phyloP scores from a whole-genome alignment of 1,284 basidiomycete genomes.

The Chalciporus sp. region DNA sequence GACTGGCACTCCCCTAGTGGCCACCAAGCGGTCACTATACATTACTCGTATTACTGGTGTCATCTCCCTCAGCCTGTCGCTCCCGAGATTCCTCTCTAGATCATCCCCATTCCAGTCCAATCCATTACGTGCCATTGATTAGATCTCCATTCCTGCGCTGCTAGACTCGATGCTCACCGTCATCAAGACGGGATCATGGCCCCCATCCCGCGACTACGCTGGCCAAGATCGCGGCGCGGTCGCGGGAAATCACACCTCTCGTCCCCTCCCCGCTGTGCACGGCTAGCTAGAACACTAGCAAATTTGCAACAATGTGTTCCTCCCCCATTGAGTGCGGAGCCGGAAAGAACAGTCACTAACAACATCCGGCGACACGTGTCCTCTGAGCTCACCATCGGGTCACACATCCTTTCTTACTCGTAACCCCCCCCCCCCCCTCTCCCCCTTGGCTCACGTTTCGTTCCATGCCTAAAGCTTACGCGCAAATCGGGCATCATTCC shows the following conservation, averaged over 20 bases:
- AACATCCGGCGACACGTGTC: slow-evolving; percentile 11
- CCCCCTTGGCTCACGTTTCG: slow-evolving; percentile 12
- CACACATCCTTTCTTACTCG: not conserved
- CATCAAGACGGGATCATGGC: slow-evolving; percentile 14
- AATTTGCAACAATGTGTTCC: not conserved
- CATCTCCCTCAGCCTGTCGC: slow-evolving; percentile 15
- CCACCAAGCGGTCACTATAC: not conserved
- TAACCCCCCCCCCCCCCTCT: not conserved
- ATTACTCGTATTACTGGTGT: not conserved
- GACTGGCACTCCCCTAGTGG: not conserved
- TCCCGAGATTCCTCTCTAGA: slow-evolving; percentile 27
- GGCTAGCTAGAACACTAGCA: not conserved
- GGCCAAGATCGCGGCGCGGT: slow-evolving; percentile 29
- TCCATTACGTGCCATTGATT: slow-evolving; percentile 10
- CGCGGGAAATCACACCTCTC: slow-evolving; percentile 22
- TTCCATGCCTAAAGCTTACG: slow-evolving; percentile 3
- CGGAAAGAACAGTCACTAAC: slow-evolving; percentile 10
- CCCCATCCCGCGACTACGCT: slow-evolving; percentile 13
- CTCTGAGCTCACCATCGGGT: not conserved
- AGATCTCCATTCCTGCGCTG: slow-evolving; percentile 11
- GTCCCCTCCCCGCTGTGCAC: not conserved
- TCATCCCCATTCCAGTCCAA: slow-evolving; percentile 21
- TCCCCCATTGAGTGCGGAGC: slow-evolving; percentile 1
- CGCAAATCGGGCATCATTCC: slow-evolving; percentile 14
- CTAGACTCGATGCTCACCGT: slow-evolving; percentile 13